A percentile compares a stretch with the other conserved stretches of the same genome.
Conservation (phyloP, 2,329 filamentous ascomycete species). For the Fusarium kyushuense region DNA sequence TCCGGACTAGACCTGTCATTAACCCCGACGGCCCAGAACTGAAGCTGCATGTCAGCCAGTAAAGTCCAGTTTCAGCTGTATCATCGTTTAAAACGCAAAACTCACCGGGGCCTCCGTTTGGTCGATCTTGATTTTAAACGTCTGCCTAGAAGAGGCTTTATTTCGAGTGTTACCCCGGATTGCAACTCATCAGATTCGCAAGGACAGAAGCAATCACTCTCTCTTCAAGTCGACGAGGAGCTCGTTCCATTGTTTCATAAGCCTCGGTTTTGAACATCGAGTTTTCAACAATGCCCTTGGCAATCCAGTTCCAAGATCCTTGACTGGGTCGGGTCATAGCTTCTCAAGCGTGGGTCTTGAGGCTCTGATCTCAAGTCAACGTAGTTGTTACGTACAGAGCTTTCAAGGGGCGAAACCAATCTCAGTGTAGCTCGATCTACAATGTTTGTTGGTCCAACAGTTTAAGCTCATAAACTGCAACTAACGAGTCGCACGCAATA, state of each 20-base stretch:
- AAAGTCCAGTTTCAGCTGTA: constrained; percentile 19
- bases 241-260: background rate
- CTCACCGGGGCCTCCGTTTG: constrained; percentile 20
- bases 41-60: constrained; percentile 29
- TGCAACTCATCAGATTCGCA: background rate
- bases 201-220: background rate
- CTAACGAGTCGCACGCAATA: constrained; percentile 30
- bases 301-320: background rate
- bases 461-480: constrained; percentile 10
- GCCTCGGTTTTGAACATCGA: background rate
- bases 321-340: constrained; percentile 40
- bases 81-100: constrained; percentile 27
- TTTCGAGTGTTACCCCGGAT: background rate
- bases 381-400: constrained; percentile 24
- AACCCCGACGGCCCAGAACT: constrained; percentile 40
- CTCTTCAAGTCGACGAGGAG: background rate
- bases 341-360: constrained; percentile 28
- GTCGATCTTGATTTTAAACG: constrained; percentile 34
- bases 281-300: background rate
- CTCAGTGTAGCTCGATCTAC: background rate
- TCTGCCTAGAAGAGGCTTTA: constrained; percentile 15
- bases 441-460: background rate
- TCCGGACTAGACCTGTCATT: constrained; percentile 38
- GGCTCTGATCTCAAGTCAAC: constrained; percentile 12
- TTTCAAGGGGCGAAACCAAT: constrained; percentile 12